Base-by-base conservation (phyloP, 2,329 filamentous ascomycete species). In the Lachnellula subtilissima region DNA sequence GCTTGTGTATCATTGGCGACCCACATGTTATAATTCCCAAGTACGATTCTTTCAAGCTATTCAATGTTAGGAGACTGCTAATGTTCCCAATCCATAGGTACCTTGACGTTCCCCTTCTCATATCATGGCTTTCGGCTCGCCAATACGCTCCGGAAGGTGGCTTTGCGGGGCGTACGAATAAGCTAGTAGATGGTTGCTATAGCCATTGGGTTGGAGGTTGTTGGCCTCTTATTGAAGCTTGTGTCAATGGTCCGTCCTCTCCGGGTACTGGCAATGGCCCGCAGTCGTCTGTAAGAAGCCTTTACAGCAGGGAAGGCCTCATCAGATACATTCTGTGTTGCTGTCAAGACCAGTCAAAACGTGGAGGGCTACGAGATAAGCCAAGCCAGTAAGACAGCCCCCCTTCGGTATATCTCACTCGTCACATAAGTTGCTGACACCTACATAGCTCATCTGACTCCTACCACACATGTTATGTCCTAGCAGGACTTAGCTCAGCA, bases 151-250 rank as follows among this genome's bases (percentile, higher is more conserved):
- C 93, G 3, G 94, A 97, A 72, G 92, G 92, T 61, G 94, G 94
- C 37, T 92, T 96, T 69, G 88, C 90, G 42, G 94, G 94, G 59
- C 87, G 94, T 64, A 96, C 93, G 28, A 97, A 97, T 78, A 99
- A 99, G 75, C 81, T 99, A 35, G 94, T 97, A 35, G 94, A 99
- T 72, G 94, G 93, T 47, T 99, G 94, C 75, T 99, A 99, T 76
- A 96, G 90, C 70, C 93, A 97, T 73, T 99, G 94, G 94, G 88
- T 96, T 36, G 94, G 94, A 53, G 89, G 88, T 53, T 97, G 92
- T 75, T 99, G 92, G 90, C 87, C 93, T 47, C 75, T 99, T 62
- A 78, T 97, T 64, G 88, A 97, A 75, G 89, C 90, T 55, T 86
- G 86, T 53, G 74, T 94, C 56, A 80, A 81, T 63, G 82, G 81